These are phyloP conservation scores for Buxus sempervirens DNA, from an alignment of 164 flowering plant genomes.

Conservation along the genomic window DNA sequence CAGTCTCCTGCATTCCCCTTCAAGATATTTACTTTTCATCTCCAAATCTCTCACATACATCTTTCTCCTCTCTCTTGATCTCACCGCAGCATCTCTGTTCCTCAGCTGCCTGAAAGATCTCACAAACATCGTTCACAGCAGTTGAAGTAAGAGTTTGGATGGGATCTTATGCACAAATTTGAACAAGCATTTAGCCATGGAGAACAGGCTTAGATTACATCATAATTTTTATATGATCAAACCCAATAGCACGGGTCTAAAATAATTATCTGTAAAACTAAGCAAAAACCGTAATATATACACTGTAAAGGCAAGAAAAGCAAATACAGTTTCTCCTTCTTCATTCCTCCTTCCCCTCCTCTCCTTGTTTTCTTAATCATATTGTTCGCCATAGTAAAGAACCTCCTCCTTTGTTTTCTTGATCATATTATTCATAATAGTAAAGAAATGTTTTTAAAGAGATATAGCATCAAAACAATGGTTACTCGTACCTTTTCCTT, in stretches of 20 bases:
- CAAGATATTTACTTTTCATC: conserved; percentile 73
- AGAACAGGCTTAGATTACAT: too few species aligned
- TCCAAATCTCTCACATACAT: conserved; percentile 73
- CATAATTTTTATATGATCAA: too few species aligned
- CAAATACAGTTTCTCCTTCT: too few species aligned
- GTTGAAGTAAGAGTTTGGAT: not conserved
- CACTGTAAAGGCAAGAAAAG: too few species aligned
- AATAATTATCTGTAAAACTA: too few species aligned
- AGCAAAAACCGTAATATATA: too few species aligned
- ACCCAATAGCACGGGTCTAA: too few species aligned
- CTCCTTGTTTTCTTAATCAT: too few species aligned
- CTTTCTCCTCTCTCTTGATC: conserved; percentile 95
- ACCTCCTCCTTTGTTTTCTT: too few species aligned
- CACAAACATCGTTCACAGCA: not conserved
- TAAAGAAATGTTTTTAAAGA: not conserved
- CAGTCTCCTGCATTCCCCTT: conserved; percentile 79
- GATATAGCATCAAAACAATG: not conserved
- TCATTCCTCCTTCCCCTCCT: too few species aligned
- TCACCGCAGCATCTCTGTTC: conserved; percentile 84
- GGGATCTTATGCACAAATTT: not conserved
- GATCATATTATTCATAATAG: not conserved
- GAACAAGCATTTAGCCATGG: too few species aligned
- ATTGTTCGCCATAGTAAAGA: too few species aligned
- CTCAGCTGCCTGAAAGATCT: conserved; percentile 67
- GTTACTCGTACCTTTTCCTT: conserved; percentile 44